A percentile compares a stretch with the other conserved stretches of the same genome.
Evolutionary conservation across 2,329 filamentous ascomycete genomes (phyloP).

Genomic region (Metarhizium rileyi): DNA sequence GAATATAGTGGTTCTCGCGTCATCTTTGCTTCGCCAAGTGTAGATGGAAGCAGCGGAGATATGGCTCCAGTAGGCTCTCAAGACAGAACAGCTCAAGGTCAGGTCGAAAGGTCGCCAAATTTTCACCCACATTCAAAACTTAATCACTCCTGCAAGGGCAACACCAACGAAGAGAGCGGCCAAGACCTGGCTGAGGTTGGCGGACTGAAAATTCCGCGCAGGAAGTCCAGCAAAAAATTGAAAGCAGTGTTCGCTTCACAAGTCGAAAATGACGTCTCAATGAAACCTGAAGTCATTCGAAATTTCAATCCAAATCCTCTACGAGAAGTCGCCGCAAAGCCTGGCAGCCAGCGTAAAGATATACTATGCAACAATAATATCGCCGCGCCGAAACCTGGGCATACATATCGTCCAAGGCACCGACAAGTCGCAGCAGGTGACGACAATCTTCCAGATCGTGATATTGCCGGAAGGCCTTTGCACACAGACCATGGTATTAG

Average conservation of each 20-base stretch:
- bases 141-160: background rate
- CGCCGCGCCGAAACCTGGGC: background rate
- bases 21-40: slow-evolving; percentile 4
- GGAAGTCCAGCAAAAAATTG: slow-evolving; percentile 10
- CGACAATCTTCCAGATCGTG: slow-evolving; percentile 16
- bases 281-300: background rate
- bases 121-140: background rate
- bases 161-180: slow-evolving; percentile 4
- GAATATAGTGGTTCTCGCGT: background rate
- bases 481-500: slow-evolving; percentile 27
- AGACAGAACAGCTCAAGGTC: background rate
- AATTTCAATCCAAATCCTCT: background rate
- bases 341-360: background rate
- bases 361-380: too few species aligned
- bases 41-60: slow-evolving; percentile 6
- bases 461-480: slow-evolving; percentile 15
- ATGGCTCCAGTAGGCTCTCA: background rate
- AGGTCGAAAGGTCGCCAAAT: background rate
- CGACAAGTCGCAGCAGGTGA: slow-evolving; percentile 7
- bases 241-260: background rate
- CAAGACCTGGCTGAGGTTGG: background rate
- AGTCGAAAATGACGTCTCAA: background rate
- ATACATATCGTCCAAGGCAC: background rate
- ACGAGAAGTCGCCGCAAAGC: background rate
- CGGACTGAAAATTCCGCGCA: slow-evolving; percentile 6